Conservation (phyloP, 1,284 basidiomycete genomes). For the Marasmius tenuissimus region DNA sequence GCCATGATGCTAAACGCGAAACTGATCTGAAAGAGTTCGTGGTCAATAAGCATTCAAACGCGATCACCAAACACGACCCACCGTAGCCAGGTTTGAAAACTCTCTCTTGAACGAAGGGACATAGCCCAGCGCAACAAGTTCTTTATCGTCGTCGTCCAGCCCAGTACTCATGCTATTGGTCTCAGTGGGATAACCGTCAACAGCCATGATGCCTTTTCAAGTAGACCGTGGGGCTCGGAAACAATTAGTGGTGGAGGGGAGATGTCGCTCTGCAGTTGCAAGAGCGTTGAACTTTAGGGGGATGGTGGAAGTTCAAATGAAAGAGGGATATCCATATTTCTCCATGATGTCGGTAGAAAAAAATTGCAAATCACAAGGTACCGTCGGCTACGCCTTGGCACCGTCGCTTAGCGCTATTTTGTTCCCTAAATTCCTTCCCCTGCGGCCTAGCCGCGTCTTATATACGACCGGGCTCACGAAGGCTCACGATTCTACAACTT, state of each 20-base stretch:
- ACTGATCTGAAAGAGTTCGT: conserved; percentile 55
- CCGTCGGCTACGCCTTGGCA: too few species aligned
- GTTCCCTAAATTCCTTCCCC: too few species aligned
- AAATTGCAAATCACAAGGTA: too few species aligned
- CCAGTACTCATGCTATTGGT: conserved; percentile 16
- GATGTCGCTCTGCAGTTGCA: too few species aligned
- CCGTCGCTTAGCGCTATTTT: too few species aligned
- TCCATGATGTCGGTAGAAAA: too few species aligned
- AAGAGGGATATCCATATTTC: too few species aligned
- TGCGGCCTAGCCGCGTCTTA: too few species aligned
- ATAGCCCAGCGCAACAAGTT: conserved; percentile 70
- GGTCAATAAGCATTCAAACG: background rate
- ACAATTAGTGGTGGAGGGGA: background rate
- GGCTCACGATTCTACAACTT: too few species aligned
- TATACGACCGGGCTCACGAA: too few species aligned
- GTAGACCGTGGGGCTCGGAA: background rate
- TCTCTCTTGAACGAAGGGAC: conserved; percentile 79
- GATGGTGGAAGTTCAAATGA: too few species aligned
- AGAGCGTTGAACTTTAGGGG: too few species aligned
- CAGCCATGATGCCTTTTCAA: background rate
- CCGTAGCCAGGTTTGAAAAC: conserved; percentile 79
- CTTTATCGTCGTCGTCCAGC: conserved; percentile 59
- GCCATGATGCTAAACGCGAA: conserved; percentile 82
- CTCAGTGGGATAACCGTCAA: background rate
- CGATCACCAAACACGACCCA: conserved; percentile 28